Evolutionary conservation across 2,329 filamentous ascomycete genomes (phyloP).

Genomic region (Hymenoscyphus occultus): DNA sequence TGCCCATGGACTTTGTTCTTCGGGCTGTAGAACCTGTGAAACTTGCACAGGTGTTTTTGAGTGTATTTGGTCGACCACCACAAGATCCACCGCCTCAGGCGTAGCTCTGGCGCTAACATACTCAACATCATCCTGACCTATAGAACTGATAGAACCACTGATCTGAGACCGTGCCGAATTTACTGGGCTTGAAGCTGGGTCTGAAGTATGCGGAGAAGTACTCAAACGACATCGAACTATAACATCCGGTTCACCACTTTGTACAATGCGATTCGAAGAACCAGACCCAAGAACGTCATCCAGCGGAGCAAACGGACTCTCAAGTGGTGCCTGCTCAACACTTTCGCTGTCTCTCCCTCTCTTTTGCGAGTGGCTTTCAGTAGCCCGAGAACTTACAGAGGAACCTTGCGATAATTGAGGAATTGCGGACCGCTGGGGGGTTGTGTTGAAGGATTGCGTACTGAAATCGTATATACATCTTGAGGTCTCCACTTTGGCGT

Average conservation of each 20-base stretch:
- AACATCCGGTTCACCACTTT: not conserved
- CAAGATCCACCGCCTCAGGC: not conserved
- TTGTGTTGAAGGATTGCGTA: constrained; percentile 28
- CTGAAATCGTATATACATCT: constrained; percentile 17
- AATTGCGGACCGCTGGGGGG: constrained; percentile 18
- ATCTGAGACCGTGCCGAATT: not conserved
- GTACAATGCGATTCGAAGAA: not conserved
- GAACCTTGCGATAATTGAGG: not conserved
- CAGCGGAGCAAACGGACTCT: not conserved
- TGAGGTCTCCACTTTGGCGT: not conserved
- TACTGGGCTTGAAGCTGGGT: not conserved
- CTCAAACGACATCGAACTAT: not conserved
- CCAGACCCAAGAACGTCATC: not conserved
- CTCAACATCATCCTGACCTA: not conserved
- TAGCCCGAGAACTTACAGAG: not conserved
- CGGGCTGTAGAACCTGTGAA: constrained; percentile 10
- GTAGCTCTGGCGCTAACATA: not conserved
- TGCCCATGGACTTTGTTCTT: constrained; percentile 14
- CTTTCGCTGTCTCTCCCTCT: not conserved
- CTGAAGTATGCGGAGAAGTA: not conserved
- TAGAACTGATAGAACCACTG: not conserved
- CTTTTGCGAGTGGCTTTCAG: not conserved
- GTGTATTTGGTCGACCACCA: not conserved
- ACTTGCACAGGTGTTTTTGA: constrained; percentile 1
- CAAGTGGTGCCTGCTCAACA: not conserved